Base-by-base conservation (phyloP, 257 asterid species). In the Solanum lignicaule region DNA sequence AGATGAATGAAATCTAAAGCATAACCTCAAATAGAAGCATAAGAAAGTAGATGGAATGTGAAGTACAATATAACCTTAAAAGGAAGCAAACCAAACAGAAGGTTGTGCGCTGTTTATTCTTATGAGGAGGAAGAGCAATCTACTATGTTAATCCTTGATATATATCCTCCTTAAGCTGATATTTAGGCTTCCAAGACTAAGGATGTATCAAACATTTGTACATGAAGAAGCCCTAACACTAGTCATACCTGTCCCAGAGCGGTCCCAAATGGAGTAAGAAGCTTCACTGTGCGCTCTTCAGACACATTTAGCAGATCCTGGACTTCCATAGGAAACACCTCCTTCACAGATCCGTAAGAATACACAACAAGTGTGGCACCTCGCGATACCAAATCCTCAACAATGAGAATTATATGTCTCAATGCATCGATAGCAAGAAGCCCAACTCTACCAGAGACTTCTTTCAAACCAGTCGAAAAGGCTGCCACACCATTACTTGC, bases 291-390 rank as follows among this genome's bases (percentile, higher is more conserved):
- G 46, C 79, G 91, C 60, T 89, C 94, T 90, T 93, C 98, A 9
- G 98, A 91, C 41, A 87, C 90, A 87, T 87, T 90, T 58, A 96
- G 90, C 31, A 89, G 91, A 82, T 93, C 93, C 91, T 84, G 96
- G 79, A 94, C 75, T 60, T 94, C 97, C 55, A 87, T 87, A 83
- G 99, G 99, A 83, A 96, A 96, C 88, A 93, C 79, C 33, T 90
- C 94, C 93, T 95, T 96, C 52, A 90, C 92, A 27, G 94, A 91
- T 86, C 90, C 90, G 86, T 95, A 96, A 88, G 90, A 93, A 92
- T 92, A 94, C 86, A 92, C 98, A 87, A 92, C 90, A 86, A 83
- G 91, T 48, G 91, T 91, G 41, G 89, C 92, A 73, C 98, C 98
- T 81, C 36, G 83, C 73, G 87, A 78, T 21, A 95, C 84, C 89